Percentiles rank a stretch among this genome's conserved stretches.
These are phyloP conservation scores for Sicyos baderoa DNA, from an alignment of 306 rosid genomes.

Conservation along the genomic window DNA sequence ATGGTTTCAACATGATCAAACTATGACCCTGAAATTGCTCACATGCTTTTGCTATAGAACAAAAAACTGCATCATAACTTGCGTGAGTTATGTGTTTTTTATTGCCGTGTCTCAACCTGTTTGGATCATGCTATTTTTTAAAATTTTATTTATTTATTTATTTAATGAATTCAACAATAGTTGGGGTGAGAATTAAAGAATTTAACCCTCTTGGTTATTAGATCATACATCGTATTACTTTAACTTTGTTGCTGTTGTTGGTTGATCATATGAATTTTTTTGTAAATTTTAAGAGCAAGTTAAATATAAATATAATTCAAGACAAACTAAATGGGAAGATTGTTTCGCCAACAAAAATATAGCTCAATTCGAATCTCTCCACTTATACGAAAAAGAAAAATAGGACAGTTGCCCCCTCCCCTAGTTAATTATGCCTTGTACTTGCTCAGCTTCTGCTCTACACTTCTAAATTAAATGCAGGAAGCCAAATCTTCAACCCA, in stretches of 20 bases:
- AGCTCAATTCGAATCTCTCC: too few species aligned
- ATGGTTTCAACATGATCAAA: not conserved
- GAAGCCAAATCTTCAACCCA: slow-evolving; percentile 28
- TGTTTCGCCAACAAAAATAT: too few species aligned
- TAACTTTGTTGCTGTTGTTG: too few species aligned
- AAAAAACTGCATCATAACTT: not conserved
- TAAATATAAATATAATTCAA: not conserved
- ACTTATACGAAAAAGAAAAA: too few species aligned
- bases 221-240: too few species aligned
- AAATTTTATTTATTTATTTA: too few species aligned
- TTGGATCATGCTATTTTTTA: not conserved
- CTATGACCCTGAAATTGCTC: slow-evolving; percentile 3
- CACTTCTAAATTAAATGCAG: slow-evolving; percentile 11
- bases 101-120: not conserved
- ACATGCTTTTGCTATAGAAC: not conserved
- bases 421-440: not conserved
- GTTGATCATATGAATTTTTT: too few species aligned
- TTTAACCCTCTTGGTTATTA: too few species aligned
- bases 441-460: not conserved
- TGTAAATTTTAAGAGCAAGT: too few species aligned
- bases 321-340: not conserved
- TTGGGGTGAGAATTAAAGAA: too few species aligned
- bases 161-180: too few species aligned
- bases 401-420: not conserved
- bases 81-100: not conserved